phyloP scores from a whole-genome alignment of 2,329 filamentous ascomycete species.

The Dactylella cylindrospora region DNA sequence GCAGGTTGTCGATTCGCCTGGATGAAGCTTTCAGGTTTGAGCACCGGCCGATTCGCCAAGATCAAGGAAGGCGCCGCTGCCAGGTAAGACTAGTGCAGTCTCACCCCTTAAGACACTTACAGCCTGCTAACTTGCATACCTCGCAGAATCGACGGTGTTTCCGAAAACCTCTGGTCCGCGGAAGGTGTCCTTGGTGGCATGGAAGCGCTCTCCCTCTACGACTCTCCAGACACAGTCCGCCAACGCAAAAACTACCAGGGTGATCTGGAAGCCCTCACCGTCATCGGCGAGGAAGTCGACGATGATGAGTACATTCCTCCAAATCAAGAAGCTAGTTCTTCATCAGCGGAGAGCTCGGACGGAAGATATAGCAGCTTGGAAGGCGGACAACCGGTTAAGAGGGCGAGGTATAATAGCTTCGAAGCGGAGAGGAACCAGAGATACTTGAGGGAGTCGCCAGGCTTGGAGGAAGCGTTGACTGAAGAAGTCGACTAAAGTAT shows the following conservation, averaged over 20 bases:
- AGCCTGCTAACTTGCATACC: constrained; percentile 4
- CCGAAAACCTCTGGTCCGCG: constrained; percentile 48
- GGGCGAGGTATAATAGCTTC: constrained; percentile 28
- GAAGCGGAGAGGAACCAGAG: constrained; percentile 34
- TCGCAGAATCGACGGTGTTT: constrained; percentile 47
- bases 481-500: constrained; percentile 36
- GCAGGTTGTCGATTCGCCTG: constrained; percentile 47
- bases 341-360: not conserved
- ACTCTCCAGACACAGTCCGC: constrained; percentile 43
- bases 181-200: constrained; percentile 47
- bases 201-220: constrained; percentile 48
- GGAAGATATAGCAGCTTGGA: constrained; percentile 22
- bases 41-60: constrained; percentile 46
- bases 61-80: constrained; percentile 48
- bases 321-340: constrained; percentile 15
- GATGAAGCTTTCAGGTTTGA: constrained; percentile 47
- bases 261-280: constrained; percentile 43
- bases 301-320: constrained; percentile 8
- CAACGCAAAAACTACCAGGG: constrained; percentile 47
- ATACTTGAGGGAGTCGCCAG: constrained; percentile 33
- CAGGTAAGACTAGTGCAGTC: too few relatives aligned
- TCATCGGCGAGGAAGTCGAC: constrained; percentile 26
- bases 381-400: constrained; percentile 29
- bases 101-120: too few relatives aligned
- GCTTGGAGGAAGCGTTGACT: constrained; percentile 26